Base-by-base conservation (phyloP, 345 rosid species). In the Dipteronia dyeriana region DNA sequence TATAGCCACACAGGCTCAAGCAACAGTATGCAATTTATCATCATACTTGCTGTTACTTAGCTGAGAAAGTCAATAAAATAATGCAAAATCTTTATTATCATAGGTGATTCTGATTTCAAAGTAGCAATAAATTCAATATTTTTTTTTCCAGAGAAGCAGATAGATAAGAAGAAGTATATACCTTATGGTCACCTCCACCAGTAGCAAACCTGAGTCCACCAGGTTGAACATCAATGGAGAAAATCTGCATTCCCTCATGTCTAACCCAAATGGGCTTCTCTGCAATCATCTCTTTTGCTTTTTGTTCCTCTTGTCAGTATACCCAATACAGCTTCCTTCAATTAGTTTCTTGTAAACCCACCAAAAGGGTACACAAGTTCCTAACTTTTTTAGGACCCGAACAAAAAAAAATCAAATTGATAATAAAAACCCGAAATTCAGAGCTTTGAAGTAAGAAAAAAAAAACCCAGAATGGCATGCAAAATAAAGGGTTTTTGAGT, bases 101-200 rank as follows among this genome's bases (percentile, higher is more conserved):
- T 41, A 7, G 10, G 45, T 8, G 45, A 41, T 41, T 41, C 45
- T 41, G 10, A 41, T 11, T 41, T 41, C 31, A 11, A 25, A 38
- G 13, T 25, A 34, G 38, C 38, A 29, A 14, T 29, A 9, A 70
- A 53, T 70, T 74, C 68, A 71, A 62, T 57, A 82, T 43, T 38
- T 12, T 75, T 41, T 49, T 12, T 75, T 29, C 70, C 69, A 74
- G 62, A 43, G 54, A 26, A 68, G 26, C 54, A 63, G 61, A 71
- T 3, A 26, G 47, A 79, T 29, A 72, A 43, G 73, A 80, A 63
- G 6, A 34, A 34, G 72, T 20, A n/a, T 45, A 49, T 70, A 96
- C 99, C 99, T 96, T 96, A 85, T 94, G 95, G 85, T 96, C 98
- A 72, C 99, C 98, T 78, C 98, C 99, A 70, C 99, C 98, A 31